Percentiles rank a stretch among this genome's conserved stretches.
These are phyloP conservation scores for Geotrichum restrictum DNA, from an alignment of 1,139 yeast genomes.

Conservation along the genomic window DNA sequence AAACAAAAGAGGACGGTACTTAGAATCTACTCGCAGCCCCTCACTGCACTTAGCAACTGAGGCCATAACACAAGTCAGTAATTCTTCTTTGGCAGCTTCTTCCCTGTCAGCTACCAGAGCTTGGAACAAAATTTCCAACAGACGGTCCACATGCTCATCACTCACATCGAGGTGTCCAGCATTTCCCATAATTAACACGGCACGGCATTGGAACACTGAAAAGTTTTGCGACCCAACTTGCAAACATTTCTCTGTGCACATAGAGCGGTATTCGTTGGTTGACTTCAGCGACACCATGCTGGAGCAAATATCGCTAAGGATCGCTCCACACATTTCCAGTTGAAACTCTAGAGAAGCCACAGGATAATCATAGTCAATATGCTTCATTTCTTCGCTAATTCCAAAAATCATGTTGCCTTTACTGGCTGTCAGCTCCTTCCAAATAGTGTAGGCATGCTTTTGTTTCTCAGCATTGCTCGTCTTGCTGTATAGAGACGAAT, in stretches of 20 bases:
- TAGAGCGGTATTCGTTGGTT: constrained; percentile 52
- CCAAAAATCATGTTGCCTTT: constrained; percentile 50
- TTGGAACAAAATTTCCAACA: constrained; percentile 37
- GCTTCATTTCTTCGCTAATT: constrained; percentile 59
- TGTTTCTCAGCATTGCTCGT: constrained; percentile 10
- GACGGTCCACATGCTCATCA: constrained; percentile 54
- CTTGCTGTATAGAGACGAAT: constrained; percentile 48
- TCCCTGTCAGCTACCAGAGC: constrained; percentile 35
- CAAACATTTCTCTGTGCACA: constrained; percentile 65
- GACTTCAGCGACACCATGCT: constrained; percentile 44
- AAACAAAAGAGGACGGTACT: constrained; percentile 54
- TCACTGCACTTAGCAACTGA: constrained; percentile 55
- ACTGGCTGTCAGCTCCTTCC: constrained; percentile 63
- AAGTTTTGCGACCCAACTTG: constrained; percentile 55
- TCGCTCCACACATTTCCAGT: constrained; percentile 62
- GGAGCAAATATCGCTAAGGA: constrained; percentile 57
- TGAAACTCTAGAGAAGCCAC: constrained; percentile 52
- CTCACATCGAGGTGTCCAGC: constrained; percentile 61
- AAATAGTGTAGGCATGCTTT: constrained; percentile 38
- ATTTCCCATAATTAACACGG: constrained; percentile 68
- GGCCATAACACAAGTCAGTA: constrained; percentile 38
- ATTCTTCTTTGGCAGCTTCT: constrained; percentile 38
- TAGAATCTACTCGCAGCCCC: constrained; percentile 57
- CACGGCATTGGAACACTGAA: constrained; percentile 67
- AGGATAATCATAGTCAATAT: constrained; percentile 42